phyloP scores from a whole-genome alignment of 192 early-diverging fungal species.

The Phycomyces nitens region DNA sequence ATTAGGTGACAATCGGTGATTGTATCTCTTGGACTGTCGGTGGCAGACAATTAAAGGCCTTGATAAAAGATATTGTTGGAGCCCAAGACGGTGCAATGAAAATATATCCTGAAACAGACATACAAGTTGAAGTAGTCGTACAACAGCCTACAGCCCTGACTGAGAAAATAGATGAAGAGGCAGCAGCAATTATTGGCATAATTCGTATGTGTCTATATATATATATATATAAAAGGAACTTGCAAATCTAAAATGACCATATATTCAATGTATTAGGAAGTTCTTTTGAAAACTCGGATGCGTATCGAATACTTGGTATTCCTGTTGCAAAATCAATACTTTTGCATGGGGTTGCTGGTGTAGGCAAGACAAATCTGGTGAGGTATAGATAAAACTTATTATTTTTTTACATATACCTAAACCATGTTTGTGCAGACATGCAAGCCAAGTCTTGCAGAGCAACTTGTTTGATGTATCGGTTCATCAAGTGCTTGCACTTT shows the following conservation, averaged over 20 bases:
- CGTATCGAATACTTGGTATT: conserved; percentile 14
- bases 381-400: background rate
- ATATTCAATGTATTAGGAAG: conserved; percentile 10
- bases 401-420: background rate
- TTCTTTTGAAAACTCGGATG: conserved; percentile 11
- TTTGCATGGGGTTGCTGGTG: conserved; percentile 26
- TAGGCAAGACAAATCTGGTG: conserved; percentile 22
- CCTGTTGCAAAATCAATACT: conserved; percentile 22
- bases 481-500: conserved; percentile 15
- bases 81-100: too few relatives aligned
- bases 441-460: conserved; percentile 3
- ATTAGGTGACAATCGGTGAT: background rate
- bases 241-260: too few relatives aligned
- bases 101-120: background rate
- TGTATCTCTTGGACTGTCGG: background rate
- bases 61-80: background rate
- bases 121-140: background rate
- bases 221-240: background rate
- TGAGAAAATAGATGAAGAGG: background rate
- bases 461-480: conserved; percentile 2
- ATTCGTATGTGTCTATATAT: conserved; percentile 1
- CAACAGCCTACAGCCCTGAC: background rate
- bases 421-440: conserved; percentile 4
- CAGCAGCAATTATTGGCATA: background rate
- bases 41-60: background rate